Conservation (phyloP, 208 protist genomes). For the Hexamita inflata region DNA sequence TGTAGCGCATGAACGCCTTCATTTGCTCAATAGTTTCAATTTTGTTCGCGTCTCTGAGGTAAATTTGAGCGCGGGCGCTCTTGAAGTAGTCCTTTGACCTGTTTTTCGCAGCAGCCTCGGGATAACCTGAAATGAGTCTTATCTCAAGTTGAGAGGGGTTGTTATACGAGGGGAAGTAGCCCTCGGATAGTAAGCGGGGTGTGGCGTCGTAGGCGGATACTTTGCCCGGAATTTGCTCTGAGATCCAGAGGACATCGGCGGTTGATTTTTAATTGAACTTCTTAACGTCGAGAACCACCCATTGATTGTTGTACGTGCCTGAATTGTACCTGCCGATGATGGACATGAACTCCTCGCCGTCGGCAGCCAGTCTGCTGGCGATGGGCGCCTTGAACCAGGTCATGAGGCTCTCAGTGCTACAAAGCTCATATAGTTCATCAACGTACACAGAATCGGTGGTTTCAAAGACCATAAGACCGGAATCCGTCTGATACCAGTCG, state of each 20-base stretch:
- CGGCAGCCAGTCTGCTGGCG: slow-evolving; percentile 30
- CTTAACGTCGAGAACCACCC: slow-evolving; percentile 62
- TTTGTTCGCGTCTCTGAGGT: background rate
- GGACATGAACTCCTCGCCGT: slow-evolving; percentile 52
- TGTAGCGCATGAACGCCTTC: slow-evolving; percentile 12
- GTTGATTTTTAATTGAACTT: slow-evolving; percentile 36
- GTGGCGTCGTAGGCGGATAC: slow-evolving; percentile 54
- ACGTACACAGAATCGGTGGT: slow-evolving; percentile 50
- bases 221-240: slow-evolving; percentile 60
- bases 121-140: slow-evolving; percentile 1
- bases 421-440: slow-evolving; percentile 39
- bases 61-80: background rate
- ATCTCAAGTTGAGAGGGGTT: slow-evolving; percentile 27
- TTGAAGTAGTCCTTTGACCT: background rate
- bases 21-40: background rate
- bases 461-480: slow-evolving; percentile 24
- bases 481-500: slow-evolving; percentile 26
- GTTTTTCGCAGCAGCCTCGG: background rate
- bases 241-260: slow-evolving; percentile 48
- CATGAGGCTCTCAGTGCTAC: slow-evolving; percentile 43
- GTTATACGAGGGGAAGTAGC: slow-evolving; percentile 64
- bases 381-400: slow-evolving; percentile 27
- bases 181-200: slow-evolving; percentile 32
- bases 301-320: slow-evolving; percentile 74
- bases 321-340: slow-evolving; percentile 59